A percentile compares a stretch with the other conserved stretches of the same genome.
phyloP scores from a whole-genome alignment of 2,329 filamentous ascomycete genomes.

The Paramyrothecium sp. region DNA sequence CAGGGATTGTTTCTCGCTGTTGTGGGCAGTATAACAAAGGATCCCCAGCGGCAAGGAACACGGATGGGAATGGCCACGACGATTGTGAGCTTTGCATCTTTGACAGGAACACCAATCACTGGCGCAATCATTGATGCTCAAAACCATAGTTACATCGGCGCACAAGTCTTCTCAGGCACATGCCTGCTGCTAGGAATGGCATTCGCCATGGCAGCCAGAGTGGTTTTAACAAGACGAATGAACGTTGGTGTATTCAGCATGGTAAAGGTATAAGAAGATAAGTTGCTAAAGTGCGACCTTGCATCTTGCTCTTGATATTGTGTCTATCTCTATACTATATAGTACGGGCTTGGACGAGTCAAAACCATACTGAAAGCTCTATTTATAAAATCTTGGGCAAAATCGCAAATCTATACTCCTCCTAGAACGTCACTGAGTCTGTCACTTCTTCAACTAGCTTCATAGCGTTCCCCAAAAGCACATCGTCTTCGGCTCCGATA shows the following conservation, averaged over 20 bases:
- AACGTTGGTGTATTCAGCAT: constrained; percentile 3
- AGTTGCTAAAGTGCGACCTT: neutral
- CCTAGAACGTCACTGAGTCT: constrained; percentile 26
- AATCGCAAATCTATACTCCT: neutral
- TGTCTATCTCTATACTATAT: no score
- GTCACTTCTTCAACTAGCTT: constrained; percentile 20
- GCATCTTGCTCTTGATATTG: no score
- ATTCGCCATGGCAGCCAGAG: constrained; percentile 10
- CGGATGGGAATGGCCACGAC: constrained; percentile 43
- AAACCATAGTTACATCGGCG: constrained; percentile 15
- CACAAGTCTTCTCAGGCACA: constrained; percentile 16
- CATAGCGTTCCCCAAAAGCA: constrained; percentile 16
- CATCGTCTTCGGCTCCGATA: constrained; percentile 23
- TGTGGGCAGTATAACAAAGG: constrained; percentile 36
- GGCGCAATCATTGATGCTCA: constrained; percentile 26
- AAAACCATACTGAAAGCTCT: no score
- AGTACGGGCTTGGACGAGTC: no score
- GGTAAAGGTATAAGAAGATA: neutral
- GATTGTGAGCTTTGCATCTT: constrained; percentile 36
- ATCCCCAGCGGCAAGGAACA: constrained; percentile 39
- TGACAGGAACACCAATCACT: constrained; percentile 38
- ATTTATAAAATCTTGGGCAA: no score
- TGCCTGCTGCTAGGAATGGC: constrained; percentile 11
- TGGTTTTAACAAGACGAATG: constrained; percentile 9
- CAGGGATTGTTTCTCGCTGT: constrained; percentile 32